phyloP scores from a whole-genome alignment of 2,329 filamentous ascomycete species.

The Acephala macrosclerotiorum region DNA sequence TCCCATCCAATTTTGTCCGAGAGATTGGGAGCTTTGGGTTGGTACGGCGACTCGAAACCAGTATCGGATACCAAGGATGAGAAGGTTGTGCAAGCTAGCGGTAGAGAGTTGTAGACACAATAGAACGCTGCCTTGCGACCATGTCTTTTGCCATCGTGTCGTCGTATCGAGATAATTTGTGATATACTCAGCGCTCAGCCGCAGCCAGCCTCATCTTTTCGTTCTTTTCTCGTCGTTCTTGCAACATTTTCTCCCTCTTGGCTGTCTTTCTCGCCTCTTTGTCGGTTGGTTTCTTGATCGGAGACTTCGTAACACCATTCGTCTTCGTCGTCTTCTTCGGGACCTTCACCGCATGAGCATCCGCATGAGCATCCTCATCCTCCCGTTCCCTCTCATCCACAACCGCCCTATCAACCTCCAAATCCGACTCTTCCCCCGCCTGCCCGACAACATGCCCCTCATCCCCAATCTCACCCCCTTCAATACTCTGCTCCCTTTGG shows the following conservation, averaged over 20 bases:
- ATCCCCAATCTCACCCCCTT: conserved; percentile 37
- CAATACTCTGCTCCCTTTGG: conserved; percentile 43
- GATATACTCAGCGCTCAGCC: conserved; percentile 36
- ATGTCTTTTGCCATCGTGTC: neutral
- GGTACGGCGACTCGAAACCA: conserved; percentile 72
- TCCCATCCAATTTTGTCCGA: conserved; percentile 96
- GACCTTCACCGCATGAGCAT: conserved; percentile 59
- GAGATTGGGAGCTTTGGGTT: conserved; percentile 88
- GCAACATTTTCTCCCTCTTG: conserved; percentile 55
- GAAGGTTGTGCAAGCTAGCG: conserved; percentile 72
- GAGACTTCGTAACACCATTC: conserved; percentile 45
- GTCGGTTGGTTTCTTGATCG: conserved; percentile 44
- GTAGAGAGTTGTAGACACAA: conserved; percentile 71
- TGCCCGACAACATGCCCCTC: conserved; percentile 33
- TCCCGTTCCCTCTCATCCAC: conserved; percentile 46
- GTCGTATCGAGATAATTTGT: neutral
- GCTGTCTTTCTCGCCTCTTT: conserved; percentile 48
- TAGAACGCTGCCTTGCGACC: conserved; percentile 1
- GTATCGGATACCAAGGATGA: conserved; percentile 58
- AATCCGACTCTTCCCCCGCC: conserved; percentile 53
- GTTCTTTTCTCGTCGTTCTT: conserved; percentile 67
- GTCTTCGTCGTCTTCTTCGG: conserved; percentile 45
- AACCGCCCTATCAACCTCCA: conserved; percentile 44
- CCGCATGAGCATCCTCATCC: conserved; percentile 50
- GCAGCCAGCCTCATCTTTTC: conserved; percentile 49